Evolutionary conservation across 1,284 basidiomycete species (phyloP), one percentile per base, ranked within the genome.

Genomic region (Ceratobasidium sp.): DNA sequence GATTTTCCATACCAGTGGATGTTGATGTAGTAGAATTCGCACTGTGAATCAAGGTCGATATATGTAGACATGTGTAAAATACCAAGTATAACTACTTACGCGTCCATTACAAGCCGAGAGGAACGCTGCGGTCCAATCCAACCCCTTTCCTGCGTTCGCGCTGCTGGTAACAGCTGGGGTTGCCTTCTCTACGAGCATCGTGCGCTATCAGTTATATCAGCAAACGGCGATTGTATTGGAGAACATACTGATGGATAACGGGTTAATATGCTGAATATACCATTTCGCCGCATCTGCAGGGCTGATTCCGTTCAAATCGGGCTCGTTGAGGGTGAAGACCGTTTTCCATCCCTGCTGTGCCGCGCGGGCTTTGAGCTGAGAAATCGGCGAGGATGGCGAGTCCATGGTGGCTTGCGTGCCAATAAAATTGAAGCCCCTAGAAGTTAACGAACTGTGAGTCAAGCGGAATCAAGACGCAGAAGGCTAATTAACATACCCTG

Each of bases 191-290:
- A 50, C n/a, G 11, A 31, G 14, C n/a, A n/a, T 45, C 11, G 9
- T 15, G 4, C 2, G 65, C 17, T 31, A 47, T 45, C 4, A 53
- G 19, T 41, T 19, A 33, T 45, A 33, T 6, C 53, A 9, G n/a
- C 22, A 48, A 31, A 45, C 36, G 11, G 14, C 47, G 19, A 14
- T 33, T 33, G 9, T 22, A 19, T 19, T 53, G n/a, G 29, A 44
- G 51, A 29, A 57, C 73, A 36, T 29, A 75, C 73, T 75, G 27
- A 75, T 67, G 22, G 64, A 9, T 6, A 75, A 29, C 2, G 73
- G 73, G 63, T 75, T 75, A 22, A 75, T 60, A 33, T 67, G 50
- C 44, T 75, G 73, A 44, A 67, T 66, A 36, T 75, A 75, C 73
- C 73, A 75, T 2, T 33, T 29, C 7, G 73, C 73, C 9, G 73